phyloP scores from a whole-genome alignment of 352 stramenopile genomes.

The Pythium phragmitis region DNA sequence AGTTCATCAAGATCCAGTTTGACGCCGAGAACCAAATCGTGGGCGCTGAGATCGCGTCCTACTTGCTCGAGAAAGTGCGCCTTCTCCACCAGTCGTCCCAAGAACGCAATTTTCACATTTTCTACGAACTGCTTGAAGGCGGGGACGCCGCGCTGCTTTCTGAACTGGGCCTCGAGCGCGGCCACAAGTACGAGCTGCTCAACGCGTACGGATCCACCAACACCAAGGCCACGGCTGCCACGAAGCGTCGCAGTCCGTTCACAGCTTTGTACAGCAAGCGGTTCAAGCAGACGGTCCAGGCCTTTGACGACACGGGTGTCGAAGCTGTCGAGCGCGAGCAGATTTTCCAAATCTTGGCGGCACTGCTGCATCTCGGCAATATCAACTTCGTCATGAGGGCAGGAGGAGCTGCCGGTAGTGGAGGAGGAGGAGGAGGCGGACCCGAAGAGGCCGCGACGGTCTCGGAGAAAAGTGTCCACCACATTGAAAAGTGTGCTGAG shows the following conservation, averaged over 20 bases:
- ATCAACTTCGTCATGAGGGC: constrained; percentile 73
- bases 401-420: constrained; percentile 1
- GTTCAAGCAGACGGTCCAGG: constrained; percentile 67
- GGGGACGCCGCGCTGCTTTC: constrained; percentile 59
- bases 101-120: constrained; percentile 96
- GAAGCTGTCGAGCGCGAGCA: constrained; percentile 38
- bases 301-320: constrained; percentile 77
- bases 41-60: constrained; percentile 93
- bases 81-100: constrained; percentile 91
- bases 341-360: constrained; percentile 82
- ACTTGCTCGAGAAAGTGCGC: constrained; percentile 97
- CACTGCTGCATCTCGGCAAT: constrained; percentile 95
- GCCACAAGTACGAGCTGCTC: constrained; percentile 85
- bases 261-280: constrained; percentile 53
- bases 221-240: constrained; percentile 34
- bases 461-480: constrained; percentile 31
- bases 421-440: constrained; percentile 2
- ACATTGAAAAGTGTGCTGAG: constrained; percentile 82
- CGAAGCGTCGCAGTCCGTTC: constrained; percentile 26
- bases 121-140: constrained; percentile 94
- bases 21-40: constrained; percentile 75
- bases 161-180: constrained; percentile 56
- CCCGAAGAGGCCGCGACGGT: constrained; percentile 56
- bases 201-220: constrained; percentile 78
- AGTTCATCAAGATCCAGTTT: constrained; percentile 96